Conservation (phyloP, 805 yeast species). For the Phaffomyces thermotolerans region DNA sequence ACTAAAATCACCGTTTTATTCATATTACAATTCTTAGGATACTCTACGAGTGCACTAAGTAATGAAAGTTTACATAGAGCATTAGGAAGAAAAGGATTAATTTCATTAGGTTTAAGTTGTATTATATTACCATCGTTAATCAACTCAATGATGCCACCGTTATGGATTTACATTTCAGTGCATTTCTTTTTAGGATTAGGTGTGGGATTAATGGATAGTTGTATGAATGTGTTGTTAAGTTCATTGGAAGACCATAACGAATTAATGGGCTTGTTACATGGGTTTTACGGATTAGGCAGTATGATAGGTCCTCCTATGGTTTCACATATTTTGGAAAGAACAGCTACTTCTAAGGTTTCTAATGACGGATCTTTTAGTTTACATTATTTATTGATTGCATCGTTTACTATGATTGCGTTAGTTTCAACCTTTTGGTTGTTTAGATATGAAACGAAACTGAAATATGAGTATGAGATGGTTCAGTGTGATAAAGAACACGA, state of each 20-base stretch:
- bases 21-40: conserved; percentile 47
- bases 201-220: conserved; percentile 49
- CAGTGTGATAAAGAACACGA: not conserved
- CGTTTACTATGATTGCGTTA: conserved; percentile 33
- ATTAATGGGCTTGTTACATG: conserved; percentile 58
- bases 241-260: conserved; percentile 46
- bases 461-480: conserved; percentile 20
- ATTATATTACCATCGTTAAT: conserved; percentile 34
- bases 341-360: conserved; percentile 18
- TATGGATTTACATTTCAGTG: conserved; percentile 30
- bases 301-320: conserved; percentile 62
- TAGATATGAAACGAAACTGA: conserved; percentile 33
- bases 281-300: conserved; percentile 67
- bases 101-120: conserved; percentile 27
- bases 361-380: conserved; percentile 15
- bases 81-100: conserved; percentile 44
- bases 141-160: conserved; percentile 31
- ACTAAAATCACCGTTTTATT: conserved; percentile 42
- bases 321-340: conserved; percentile 31
- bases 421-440: conserved; percentile 35
- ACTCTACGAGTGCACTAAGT: conserved; percentile 42
- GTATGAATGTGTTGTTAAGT: conserved; percentile 42
- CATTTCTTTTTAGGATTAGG: conserved; percentile 46
- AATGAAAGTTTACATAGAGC: conserved; percentile 35
- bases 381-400: conserved; percentile 19